Evolutionary conservation across 495 filamentous ascomycete species (phyloP), one percentile per base, ranked within the genome.

Genomic region (Talaromyces liani): DNA sequence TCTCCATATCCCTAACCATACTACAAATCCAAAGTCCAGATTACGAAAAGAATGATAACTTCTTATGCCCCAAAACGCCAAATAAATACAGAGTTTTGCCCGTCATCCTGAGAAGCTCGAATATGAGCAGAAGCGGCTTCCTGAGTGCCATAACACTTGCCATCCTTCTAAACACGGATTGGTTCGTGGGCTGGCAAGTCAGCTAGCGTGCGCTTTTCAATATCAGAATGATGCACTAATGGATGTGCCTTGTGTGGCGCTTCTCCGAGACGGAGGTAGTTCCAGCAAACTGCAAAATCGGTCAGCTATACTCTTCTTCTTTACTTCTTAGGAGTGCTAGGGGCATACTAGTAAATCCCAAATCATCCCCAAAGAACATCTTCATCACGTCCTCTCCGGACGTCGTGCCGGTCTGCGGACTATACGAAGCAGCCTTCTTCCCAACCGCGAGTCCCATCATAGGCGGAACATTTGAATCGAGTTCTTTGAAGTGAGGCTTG

Each of bases 371-470:
- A 72, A 91, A 91, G 67, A 87, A 82, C 31, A 69, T 70, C 70
- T 79, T 71, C 79, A 85, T 77, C 12, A 85, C 73, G 49, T 89
- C 79, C 65, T 83, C 82, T 0, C 87, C 87, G 1, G 57, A 33
- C 60, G 76, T 74, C 39, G 81, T 78, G 0, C 85, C 86, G 2
- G 71, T 71, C 0, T 71, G 74, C 0, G 79, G 73, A 59, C 78
- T 82, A 65, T 87, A 91, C 14, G 80, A 77, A 10, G 89, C 80
- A 0, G 85, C 87, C 64, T 81, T 83, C 67, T 85, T 84, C 5
- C 87, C 88, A 20, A 91, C 74, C 0, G 87, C 87, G 1, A 91
- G 66, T 2, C 83, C 86, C 62, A 91, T 89, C 74, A 88, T 84
- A 6, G 84, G 77, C 18, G 86, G 83, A 24, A 84, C 73, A 58